Conservation (phyloP, 1,284 basidiomycete genomes). For the Fistulinella cinereoalba region DNA sequence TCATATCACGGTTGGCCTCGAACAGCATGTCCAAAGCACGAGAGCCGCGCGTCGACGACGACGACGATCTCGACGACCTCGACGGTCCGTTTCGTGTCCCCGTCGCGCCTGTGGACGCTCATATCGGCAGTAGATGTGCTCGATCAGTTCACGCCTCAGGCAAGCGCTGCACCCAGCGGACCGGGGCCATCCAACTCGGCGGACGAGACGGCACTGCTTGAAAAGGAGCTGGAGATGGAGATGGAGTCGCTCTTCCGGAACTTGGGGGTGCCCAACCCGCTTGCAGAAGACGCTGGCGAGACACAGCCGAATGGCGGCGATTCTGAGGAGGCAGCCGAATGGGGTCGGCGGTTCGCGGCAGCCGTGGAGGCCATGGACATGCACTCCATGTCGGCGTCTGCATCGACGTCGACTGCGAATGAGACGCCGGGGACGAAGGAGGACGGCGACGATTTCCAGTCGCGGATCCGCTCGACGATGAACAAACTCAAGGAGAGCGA, state of each 20-base stretch:
- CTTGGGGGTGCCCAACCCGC: conserved; percentile 45
- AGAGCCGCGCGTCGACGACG: conserved; percentile 36
- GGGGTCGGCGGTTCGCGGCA: conserved; percentile 51
- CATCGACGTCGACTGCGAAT: conserved; percentile 39
- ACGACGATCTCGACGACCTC: conserved; percentile 73
- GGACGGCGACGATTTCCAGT: conserved; percentile 34
- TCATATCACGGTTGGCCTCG: neutral
- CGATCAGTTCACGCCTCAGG: conserved; percentile 42
- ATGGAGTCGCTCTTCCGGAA: conserved; percentile 87
- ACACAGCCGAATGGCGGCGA: too few species aligned
- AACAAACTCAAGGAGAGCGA: conserved; percentile 77
- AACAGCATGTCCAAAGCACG: conserved; percentile 13
- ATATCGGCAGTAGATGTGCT: conserved; percentile 48
- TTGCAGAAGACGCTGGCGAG: too few species aligned
- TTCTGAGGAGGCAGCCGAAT: conserved; percentile 5
- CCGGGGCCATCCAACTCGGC: too few species aligned
- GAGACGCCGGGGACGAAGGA: conserved; percentile 27
- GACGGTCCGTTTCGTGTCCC: conserved; percentile 49
- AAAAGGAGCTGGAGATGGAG: too few species aligned
- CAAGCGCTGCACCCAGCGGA: too few species aligned
- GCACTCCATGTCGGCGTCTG: conserved; percentile 52
- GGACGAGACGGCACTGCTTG: conserved; percentile 53
- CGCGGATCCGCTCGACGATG: conserved; percentile 53
- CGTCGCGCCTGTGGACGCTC: conserved; percentile 4
- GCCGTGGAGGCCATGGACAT: conserved; percentile 78